phyloP scores from a whole-genome alignment of 345 rosid species.

The Melaleuca alternifolia region DNA sequence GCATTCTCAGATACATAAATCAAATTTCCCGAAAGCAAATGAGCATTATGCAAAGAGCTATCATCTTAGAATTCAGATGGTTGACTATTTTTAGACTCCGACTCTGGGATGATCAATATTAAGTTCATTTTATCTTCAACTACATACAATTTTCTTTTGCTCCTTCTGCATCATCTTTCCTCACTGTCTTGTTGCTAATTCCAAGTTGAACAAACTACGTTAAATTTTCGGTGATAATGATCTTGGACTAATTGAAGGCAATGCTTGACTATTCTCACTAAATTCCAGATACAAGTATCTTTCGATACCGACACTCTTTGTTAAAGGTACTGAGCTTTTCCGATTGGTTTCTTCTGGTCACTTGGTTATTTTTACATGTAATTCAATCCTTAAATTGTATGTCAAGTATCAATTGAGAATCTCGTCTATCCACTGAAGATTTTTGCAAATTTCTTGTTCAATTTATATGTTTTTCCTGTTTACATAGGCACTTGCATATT shows the following conservation, averaged over 20 bases:
- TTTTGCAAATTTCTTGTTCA: neutral
- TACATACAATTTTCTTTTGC: neutral
- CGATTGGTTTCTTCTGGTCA: neutral
- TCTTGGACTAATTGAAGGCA: neutral
- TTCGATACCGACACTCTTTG: accelerated
- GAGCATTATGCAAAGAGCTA: neutral
- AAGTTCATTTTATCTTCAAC: neutral
- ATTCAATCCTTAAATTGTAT: neutral
- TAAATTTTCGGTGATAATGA: neutral
- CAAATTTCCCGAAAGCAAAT: neutral
- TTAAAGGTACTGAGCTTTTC: neutral
- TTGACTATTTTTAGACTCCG: neutral
- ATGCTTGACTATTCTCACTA: neutral
- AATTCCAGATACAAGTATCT: neutral
- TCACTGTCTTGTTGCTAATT: neutral
- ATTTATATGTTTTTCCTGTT: neutral
- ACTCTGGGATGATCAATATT: neutral
- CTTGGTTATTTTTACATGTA: neutral
- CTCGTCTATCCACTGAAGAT: neutral
- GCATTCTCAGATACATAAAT: too few relatives aligned
- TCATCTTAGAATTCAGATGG: neutral
- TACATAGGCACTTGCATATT: neutral
- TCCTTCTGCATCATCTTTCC: neutral
- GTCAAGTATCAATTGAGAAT: neutral
- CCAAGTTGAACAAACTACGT: neutral